phyloP scores from a whole-genome alignment of 768 basidiomycete genomes.

The Kwoniella pini region DNA sequence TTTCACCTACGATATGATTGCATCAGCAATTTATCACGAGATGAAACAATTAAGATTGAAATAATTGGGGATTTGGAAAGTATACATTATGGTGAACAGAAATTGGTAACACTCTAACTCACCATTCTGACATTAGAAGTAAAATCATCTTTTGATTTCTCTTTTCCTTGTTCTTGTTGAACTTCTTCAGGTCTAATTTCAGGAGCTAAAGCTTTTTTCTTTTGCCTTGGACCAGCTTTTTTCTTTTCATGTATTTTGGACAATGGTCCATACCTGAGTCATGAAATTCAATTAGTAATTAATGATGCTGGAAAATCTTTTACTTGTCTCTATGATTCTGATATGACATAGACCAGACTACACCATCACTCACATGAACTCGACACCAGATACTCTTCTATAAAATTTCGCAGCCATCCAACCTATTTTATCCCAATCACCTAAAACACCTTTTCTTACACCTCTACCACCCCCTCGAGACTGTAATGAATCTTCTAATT shows the following conservation, averaged over 20 bases:
- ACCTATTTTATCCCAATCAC: conserved; percentile 83
- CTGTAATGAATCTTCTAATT: conserved; percentile 55
- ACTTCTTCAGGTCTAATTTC: conserved; percentile 69
- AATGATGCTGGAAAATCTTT: no score
- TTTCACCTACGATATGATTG: conserved; percentile 60
- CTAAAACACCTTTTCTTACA: conserved; percentile 40
- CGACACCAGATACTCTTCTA: conserved; percentile 73
- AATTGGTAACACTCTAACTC: not conserved
- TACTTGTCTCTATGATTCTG: no score
- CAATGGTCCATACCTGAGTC: conserved; percentile 81
- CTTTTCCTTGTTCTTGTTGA: conserved; percentile 20
- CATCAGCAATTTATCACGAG: not conserved
- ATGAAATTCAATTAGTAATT: not conserved
- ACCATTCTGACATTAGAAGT: conserved; percentile 18
- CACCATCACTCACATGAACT: conserved; percentile 73
- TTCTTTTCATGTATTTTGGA: conserved; percentile 82
- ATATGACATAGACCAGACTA: no score
- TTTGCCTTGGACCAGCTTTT: conserved; percentile 62
- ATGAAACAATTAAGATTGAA: not conserved
- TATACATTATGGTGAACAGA: no score
- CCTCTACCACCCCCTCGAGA: conserved; percentile 53
- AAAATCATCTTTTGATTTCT: conserved; percentile 24
- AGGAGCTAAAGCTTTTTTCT: conserved; percentile 71
- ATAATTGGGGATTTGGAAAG: not conserved
- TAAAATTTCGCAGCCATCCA: conserved; percentile 79